Evolutionary conservation across 129 eudicot genomes (phyloP).

Genomic region (Flaveria bidentis): DNA sequence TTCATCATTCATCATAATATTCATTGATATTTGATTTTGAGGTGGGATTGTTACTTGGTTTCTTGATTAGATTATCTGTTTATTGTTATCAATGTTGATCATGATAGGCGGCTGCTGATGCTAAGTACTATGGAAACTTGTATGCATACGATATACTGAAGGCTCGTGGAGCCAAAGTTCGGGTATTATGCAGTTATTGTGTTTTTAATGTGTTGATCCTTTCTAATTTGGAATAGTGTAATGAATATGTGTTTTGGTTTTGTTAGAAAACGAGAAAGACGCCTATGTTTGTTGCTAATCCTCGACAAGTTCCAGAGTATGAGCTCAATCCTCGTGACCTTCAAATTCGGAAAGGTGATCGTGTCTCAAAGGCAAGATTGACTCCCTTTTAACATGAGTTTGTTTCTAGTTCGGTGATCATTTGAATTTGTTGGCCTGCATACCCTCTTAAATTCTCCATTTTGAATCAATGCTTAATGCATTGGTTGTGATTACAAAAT

Average conservation of each 20-base stretch:
- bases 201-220: background rate
- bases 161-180: conserved; percentile 88
- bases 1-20: background rate
- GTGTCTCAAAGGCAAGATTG: conserved; percentile 69
- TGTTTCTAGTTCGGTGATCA: background rate
- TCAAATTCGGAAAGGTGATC: conserved; percentile 85
- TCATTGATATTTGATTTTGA: background rate
- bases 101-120: conserved; percentile 92
- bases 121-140: conserved; percentile 76
- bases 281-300: conserved; percentile 87
- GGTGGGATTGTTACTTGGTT: conserved; percentile 3
- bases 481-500: background rate
- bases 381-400: background rate
- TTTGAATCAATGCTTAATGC: background rate
- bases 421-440: background rate
- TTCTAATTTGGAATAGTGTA: conserved; percentile 15
- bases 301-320: conserved; percentile 88
- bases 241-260: conserved; percentile 12
- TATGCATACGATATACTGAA: conserved; percentile 75
- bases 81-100: conserved; percentile 13
- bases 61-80: conserved; percentile 6
- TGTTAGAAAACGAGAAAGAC: conserved; percentile 83
- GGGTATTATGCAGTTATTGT: conserved; percentile 41
- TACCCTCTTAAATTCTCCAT: background rate
- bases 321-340: conserved; percentile 88